phyloP scores from a whole-genome alignment of 768 basidiomycete species.

The Mycena haematopus region DNA sequence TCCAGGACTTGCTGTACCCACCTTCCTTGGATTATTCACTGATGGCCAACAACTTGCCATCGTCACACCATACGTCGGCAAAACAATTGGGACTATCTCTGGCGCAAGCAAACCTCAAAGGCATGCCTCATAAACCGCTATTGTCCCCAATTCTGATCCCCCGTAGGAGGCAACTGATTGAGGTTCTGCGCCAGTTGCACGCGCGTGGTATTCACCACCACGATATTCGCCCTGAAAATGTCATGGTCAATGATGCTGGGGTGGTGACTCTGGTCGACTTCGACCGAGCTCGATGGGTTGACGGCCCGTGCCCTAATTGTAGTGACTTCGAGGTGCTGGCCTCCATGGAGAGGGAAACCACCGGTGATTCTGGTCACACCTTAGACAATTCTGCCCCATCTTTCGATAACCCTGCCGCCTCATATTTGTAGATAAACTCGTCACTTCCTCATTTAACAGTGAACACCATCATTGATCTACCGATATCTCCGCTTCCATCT shows the following conservation, averaged over 20 bases:
- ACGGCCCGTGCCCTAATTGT: conserved; percentile 5
- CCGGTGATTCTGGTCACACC: neutral
- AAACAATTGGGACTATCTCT: neutral
- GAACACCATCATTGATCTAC: too few species aligned
- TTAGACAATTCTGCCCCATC: too few species aligned
- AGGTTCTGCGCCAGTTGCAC: conserved; percentile 6
- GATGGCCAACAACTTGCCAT: conserved; percentile 4
- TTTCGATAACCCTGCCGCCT: too few species aligned
- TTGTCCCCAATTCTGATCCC: neutral
- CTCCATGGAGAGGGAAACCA: conserved; percentile 3
- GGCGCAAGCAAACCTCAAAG: conserved; percentile 2
- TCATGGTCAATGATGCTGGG: conserved; percentile 6
- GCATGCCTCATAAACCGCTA: neutral
- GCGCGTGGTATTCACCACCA: conserved; percentile 1
- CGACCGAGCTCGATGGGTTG: conserved; percentile 1
- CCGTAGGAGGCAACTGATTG: neutral
- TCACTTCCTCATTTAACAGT: neutral
- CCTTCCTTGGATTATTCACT: neutral
- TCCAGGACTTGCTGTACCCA: conserved; percentile 6
- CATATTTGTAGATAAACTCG: conserved; percentile 2
- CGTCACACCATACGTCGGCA: conserved; percentile 6
- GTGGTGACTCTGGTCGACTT: conserved; percentile 9
- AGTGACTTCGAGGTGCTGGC: conserved; percentile 2
- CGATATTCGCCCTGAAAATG: conserved; percentile 9
- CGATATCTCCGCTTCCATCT: too few species aligned